phyloP scores from a whole-genome alignment of 1,284 basidiomycete genomes.

The Megacollybia platyphylla region DNA sequence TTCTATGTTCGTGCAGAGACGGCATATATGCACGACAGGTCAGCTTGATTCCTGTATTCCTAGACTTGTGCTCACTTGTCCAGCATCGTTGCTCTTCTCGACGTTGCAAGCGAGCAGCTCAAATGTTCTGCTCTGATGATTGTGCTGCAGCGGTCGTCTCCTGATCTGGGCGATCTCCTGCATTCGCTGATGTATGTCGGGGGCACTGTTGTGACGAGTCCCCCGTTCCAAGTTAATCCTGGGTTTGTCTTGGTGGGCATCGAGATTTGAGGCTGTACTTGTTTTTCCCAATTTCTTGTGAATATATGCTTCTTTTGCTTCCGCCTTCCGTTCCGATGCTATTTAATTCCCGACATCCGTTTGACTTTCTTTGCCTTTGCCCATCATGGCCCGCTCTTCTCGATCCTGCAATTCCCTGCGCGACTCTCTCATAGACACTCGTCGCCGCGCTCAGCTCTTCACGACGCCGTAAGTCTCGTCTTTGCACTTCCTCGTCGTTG shows the following conservation, averaged over 20 bases:
- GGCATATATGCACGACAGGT: slow-evolving; percentile 74
- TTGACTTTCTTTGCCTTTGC: no score
- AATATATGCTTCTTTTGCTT: no score
- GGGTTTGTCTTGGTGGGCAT: slow-evolving; percentile 67
- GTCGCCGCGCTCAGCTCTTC: no score
- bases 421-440: no score
- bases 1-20: slow-evolving; percentile 69
- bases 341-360: no score
- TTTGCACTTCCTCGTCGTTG: no score
- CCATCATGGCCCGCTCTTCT: no score
- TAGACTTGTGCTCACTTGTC: slow-evolving; percentile 3
- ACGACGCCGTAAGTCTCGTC: no score
- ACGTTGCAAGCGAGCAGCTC: slow-evolving; percentile 69
- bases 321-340: no score
- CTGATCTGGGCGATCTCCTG: slow-evolving; percentile 46
- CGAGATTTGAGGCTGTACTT: slow-evolving; percentile 35
- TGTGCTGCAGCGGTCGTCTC: slow-evolving; percentile 48
- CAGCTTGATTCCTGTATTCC: slow-evolving; percentile 10
- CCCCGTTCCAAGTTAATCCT: slow-evolving; percentile 57
- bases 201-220: slow-evolving; percentile 63
- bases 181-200: slow-evolving; percentile 80
- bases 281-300: no score
- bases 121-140: slow-evolving; percentile 69
- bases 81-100: slow-evolving; percentile 72
- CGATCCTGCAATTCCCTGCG: no score